Conservation (phyloP, 805 yeast genomes). For the Ascoidea tarda region DNA sequence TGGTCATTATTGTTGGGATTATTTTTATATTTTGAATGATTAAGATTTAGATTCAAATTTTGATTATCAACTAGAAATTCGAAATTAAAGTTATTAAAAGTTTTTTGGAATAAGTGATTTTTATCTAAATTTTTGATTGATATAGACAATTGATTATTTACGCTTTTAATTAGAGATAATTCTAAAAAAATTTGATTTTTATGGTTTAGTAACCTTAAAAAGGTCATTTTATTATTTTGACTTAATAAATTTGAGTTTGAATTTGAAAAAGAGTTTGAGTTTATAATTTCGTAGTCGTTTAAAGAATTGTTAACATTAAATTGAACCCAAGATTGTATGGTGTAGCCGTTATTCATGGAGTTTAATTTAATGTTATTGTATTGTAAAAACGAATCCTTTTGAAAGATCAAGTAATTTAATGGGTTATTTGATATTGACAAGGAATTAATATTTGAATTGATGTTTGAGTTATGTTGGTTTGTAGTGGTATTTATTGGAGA, state of each 20-base stretch:
- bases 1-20: background rate
- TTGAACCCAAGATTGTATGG: slow-evolving; percentile 28
- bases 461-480: background rate
- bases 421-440: slow-evolving; percentile 1
- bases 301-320: slow-evolving; percentile 10
- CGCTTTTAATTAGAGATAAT: slow-evolving; percentile 2
- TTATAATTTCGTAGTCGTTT: slow-evolving; percentile 2
- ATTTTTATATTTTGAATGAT: background rate
- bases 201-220: slow-evolving; percentile 4
- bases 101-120: slow-evolving; percentile 3
- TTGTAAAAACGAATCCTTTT: background rate
- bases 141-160: slow-evolving; percentile 3
- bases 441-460: background rate
- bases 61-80: slow-evolving; percentile 9
- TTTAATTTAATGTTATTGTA: slow-evolving; percentile 4
- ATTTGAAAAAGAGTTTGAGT: background rate
- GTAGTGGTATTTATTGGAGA: slow-evolving; percentile 4
- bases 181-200: slow-evolving; percentile 6
- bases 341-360: slow-evolving; percentile 12
- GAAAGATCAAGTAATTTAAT: slow-evolving; percentile 6
- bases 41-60: background rate
- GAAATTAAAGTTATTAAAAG: slow-evolving; percentile 17
- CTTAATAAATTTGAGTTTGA: background rate
- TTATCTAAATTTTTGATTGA: slow-evolving; percentile 2
- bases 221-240: background rate